Evolutionary conservation across 192 early-diverging fungal genomes (phyloP), one percentile per base, ranked within the genome.

Genomic region (Backusella sp.): DNA sequence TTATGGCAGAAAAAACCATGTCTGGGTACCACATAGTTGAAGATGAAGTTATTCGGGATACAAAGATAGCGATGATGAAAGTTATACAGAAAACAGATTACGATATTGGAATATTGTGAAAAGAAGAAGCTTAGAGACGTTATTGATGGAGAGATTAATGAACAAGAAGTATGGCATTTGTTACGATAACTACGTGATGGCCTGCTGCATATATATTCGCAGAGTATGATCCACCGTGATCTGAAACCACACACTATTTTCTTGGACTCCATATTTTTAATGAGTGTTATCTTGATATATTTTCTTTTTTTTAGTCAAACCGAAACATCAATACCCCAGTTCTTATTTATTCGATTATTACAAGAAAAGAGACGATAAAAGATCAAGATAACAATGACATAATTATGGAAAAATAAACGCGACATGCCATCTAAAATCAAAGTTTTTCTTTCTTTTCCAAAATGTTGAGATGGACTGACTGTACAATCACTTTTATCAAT

Each of bases 11-110:
- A 93, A 93, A 93, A 93, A 32, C 77, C 92, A 94, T 77, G 86
- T 94, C 19, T 94, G 91, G 89, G 90, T 78, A 91, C 92, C 26
- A 93, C 95, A 6, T 96, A 95, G 96, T 92, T 96, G 97, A 97
- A 85, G 84, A 85, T 67, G 81, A 76, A 26, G 81, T 68, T 79
- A 76, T 0, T 49, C 72, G 0, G 28, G 35, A 65, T 82, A 66
- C 67, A 76, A 75, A 73, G 79, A 83, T 21, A 76, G 72, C 23
- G 76, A 76, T 4, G 82, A 78, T 26, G 85, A 85, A 12, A 70
- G 75, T n/a, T 75, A 39, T 41, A 68, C 73, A 5, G 82, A 80
- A 76, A 53, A 65, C 44, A 1, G 75, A 80, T 4, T 41, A 72
- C 9, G 76, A 77, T 15, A 77, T 79, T 68, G 96, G 96, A 99